Evolutionary conservation across 805 yeast genomes (phyloP), one percentile per base, ranked within the genome.

Genomic region (Alloascoidea africana): DNA sequence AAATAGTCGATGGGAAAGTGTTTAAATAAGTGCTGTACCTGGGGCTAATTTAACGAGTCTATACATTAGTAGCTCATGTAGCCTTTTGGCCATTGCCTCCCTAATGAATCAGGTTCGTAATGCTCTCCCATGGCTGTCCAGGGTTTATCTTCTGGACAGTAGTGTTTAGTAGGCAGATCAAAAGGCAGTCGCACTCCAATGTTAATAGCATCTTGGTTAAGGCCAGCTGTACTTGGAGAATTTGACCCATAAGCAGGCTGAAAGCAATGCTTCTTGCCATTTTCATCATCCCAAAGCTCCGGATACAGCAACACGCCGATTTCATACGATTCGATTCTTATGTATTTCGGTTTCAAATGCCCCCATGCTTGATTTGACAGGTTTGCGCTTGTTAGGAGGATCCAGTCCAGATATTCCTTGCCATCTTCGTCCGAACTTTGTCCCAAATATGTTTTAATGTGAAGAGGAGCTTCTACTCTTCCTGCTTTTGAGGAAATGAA

Each of bases 1-100:
- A 83, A 68, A 81, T 89, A 53, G 94, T 80, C 48, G 98, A 89
- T 63, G 98, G 98, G 68, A 87, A 89, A 74, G 96, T 89, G 50
- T 78, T 86, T 69, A 89, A 89, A 76, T 87, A 78, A 66, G 47
- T 50, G n/a, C n/a, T n/a, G n/a, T n/a, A 14, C 17, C 18, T 38
- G 33, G 27, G 11, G 11, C n/a, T n/a, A 23, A 23, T 23, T 23
- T n/a, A n/a, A n/a, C n/a, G n/a, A n/a, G n/a, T n/a, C n/a, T n/a
- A n/a, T n/a, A n/a, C n/a, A n/a, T n/a, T n/a, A n/a, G n/a, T n/a
- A n/a, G n/a, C n/a, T n/a, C n/a, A n/a, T n/a, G n/a, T 34, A 34
- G n/a, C n/a, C 30, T 8, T 23, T 8, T 23, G 30, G 30, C 30
- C 30, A 23, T n/a, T 8, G n/a, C n/a, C 8, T 8, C n/a, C 30